Evolutionary conservation across 129 eudicot genomes (phyloP).

Genomic region (Calendula officinalis): DNA sequence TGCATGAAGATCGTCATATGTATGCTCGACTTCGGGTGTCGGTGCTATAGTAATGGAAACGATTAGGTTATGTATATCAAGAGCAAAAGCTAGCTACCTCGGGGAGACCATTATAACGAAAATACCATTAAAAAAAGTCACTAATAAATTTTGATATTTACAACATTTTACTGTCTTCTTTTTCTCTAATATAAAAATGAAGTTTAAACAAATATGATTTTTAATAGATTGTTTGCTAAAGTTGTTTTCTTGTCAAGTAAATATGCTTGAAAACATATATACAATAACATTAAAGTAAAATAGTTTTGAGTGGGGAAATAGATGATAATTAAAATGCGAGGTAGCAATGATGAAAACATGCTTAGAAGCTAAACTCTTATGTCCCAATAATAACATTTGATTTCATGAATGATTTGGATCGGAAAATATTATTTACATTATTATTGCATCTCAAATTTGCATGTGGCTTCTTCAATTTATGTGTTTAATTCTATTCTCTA

Average conservation of each 20-base stretch:
- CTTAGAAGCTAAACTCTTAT: constrained; percentile 36
- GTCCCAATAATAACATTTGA: constrained; percentile 20
- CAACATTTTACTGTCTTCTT: too few relatives aligned
- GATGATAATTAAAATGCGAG: constrained; percentile 11
- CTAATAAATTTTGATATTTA: too few relatives aligned
- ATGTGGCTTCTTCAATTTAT: constrained; percentile 21
- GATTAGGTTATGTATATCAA: too few relatives aligned
- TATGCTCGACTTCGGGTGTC: too few relatives aligned
- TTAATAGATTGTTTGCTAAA: background rate
- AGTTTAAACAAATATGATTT: too few relatives aligned
- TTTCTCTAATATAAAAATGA: too few relatives aligned
- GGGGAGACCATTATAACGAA: too few relatives aligned
- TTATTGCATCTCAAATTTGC: constrained; percentile 16
- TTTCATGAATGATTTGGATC: constrained; percentile 16
- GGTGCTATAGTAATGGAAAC: too few relatives aligned
- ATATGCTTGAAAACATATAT: background rate
- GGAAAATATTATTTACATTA: background rate
- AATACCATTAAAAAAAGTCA: too few relatives aligned
- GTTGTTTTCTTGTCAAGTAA: background rate
- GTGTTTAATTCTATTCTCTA: constrained; percentile 1
- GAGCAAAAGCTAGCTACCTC: too few relatives aligned
- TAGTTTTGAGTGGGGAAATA: constrained; percentile 21
- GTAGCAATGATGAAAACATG: constrained; percentile 35
- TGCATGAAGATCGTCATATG: too few relatives aligned
- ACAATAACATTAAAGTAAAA: background rate